Base-by-base conservation (phyloP, 2,329 filamentous ascomycete genomes). In the Pseudogymnoascus verrucosus region DNA sequence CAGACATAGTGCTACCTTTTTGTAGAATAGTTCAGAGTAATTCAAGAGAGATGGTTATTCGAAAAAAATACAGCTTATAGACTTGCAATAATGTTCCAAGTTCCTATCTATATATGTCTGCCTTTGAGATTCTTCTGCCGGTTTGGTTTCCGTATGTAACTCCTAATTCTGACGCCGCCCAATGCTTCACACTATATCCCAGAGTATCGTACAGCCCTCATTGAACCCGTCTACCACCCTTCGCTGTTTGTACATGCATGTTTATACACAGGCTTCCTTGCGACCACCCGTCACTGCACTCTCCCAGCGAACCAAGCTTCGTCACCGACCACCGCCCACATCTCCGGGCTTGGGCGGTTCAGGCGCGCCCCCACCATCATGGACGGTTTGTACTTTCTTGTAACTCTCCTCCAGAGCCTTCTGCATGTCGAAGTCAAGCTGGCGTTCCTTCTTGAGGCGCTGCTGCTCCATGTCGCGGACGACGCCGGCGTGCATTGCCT, bases 401-500 rank as follows among this genome's bases (percentile, higher is more conserved):
- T 97, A 98, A 75, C 99, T 90, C 71, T 89, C 84, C 77, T 98
- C 93, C 59, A 99, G 79, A 5, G 83, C 84, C 67, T 82, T 84
- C 74, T 99, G 95, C 84, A 96, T 86, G 68, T 98, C 93, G 72
- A 99, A 99, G 74, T 99, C 95, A 61, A 92, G 85, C 75, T 96
- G 90, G 65, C 95, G 88, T 76, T 99, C 95, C 68, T 85, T 84
- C 78, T 97, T 97, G 68, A 97, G 75, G 54, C 90, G 87, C 74
- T 96, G 93, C 73, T 96, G 91, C 73, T 98, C 93, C 82, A 97
- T 89, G 73, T 99, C 95, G 67, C 93, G 90, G 68, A 98, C 80
- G 44, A 99, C 95, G 51, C 95, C 95, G 69, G 89, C 85, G 73
- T 99, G 95, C 95, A 99, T 99, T 64, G 91, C 90, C 95, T 93